These are phyloP conservation scores for Leishmania braziliensis DNA, from an alignment of 208 protist species.

Conservation along the genomic window DNA sequence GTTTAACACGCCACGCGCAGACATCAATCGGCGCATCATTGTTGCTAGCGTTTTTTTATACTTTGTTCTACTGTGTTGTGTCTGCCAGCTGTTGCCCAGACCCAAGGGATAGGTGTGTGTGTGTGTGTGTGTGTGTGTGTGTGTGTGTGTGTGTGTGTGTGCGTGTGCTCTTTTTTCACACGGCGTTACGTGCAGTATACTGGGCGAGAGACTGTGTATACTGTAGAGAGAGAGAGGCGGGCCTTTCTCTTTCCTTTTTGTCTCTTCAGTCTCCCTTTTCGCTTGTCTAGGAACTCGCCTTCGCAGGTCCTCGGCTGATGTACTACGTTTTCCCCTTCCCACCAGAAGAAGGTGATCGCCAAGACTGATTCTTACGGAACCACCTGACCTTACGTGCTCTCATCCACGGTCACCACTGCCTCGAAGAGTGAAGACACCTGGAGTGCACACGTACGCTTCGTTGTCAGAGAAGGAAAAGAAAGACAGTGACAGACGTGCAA, in stretches of 20 bases:
- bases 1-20: conserved; percentile 15
- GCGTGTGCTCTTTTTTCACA: not conserved
- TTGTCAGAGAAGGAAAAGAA: not conserved
- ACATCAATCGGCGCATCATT: conserved; percentile 70
- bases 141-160: not conserved
- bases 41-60: conserved; percentile 1
- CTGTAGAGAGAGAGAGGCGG: not conserved
- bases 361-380: not conserved
- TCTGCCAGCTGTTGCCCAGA: not conserved
- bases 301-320: not conserved
- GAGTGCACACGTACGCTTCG: not conserved
- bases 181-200: not conserved
- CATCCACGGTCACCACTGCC: not conserved
- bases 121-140: not conserved
- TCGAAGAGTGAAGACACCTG: not conserved
- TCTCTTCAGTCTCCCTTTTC: not conserved
- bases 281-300: not conserved
- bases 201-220: not conserved
- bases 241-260: conserved; percentile 2
- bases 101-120: not conserved
- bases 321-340: not conserved
- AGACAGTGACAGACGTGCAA: no score
- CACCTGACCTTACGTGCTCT: not conserved
- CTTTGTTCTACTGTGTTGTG: not conserved
- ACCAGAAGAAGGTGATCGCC: not conserved